These are phyloP conservation scores for Oidiodendron maius DNA, from an alignment of 495 filamentous ascomycete species.

Conservation along the genomic window DNA sequence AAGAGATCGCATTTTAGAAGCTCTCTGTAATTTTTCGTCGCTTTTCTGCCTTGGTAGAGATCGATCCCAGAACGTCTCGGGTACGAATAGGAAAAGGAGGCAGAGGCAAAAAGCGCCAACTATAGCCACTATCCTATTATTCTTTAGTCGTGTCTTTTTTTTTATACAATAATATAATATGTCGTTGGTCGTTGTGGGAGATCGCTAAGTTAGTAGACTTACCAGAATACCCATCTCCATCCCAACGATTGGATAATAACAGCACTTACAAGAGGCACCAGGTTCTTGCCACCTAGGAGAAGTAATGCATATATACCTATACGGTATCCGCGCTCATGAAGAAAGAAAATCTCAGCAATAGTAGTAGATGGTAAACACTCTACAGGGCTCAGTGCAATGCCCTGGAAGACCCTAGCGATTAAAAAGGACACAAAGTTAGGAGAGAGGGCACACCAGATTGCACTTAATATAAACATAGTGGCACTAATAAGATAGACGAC, in stretches of 20 bases:
- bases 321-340: slow-evolving; percentile 90
- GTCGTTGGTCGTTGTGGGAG: no score
- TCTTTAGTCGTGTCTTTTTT: slow-evolving; percentile 25
- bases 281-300: slow-evolving; percentile 86
- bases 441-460: slow-evolving; percentile 82
- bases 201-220: no score
- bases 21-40: slow-evolving; percentile 21
- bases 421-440: slow-evolving; percentile 76
- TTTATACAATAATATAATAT: not conserved
- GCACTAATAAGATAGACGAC: slow-evolving; percentile 83
- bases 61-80: slow-evolving; percentile 95
- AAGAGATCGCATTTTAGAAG: slow-evolving; percentile 9
- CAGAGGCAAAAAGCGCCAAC: slow-evolving; percentile 69
- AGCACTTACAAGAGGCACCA: slow-evolving; percentile 83
- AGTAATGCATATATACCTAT: slow-evolving; percentile 94
- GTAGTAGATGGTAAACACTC: slow-evolving; percentile 93
- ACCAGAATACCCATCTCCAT: slow-evolving; percentile 96
- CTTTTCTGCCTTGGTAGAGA: slow-evolving; percentile 62
- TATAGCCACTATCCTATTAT: slow-evolving; percentile 71
- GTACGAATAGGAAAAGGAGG: slow-evolving; percentile 84
- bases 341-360: slow-evolving; percentile 93
- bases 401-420: slow-evolving; percentile 78
- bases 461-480: slow-evolving; percentile 66
- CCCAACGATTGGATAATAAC: slow-evolving; percentile 69
- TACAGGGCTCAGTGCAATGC: slow-evolving; percentile 80